Evolutionary conservation across 2,329 filamentous ascomycete genomes (phyloP), one percentile per base, ranked within the genome.

Genomic region (Penicillium sp.): DNA sequence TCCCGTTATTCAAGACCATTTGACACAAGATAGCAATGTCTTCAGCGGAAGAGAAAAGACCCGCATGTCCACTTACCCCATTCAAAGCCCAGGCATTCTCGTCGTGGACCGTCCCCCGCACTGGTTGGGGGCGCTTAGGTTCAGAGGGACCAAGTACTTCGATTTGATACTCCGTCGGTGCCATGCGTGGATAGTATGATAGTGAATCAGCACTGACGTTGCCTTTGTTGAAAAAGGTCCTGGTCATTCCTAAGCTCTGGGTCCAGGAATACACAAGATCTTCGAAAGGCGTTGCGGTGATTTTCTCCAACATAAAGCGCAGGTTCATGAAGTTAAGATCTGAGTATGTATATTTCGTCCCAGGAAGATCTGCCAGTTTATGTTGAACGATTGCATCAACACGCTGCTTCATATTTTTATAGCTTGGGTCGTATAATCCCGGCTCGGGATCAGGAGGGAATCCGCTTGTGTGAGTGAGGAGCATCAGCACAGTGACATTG

Each of bases 1-100:
- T 73, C 13, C 71, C 71, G 51, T 73, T 72, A 59, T 73, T 73
- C 14, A 72, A 62, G 33, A 74, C 68, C 71, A 73, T 74, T 54
- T 74, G 71, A 49, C 69, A 70, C 51, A 73, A 56, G 14, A 58
- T 62, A 3, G 71, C 69, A 19, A 64, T 64, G 51, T 73, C 71
- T 1, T 28, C 34, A 6, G 64, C 69, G 0, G 71, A 72, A 0
- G 71, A 72, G 53, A 74, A 74, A 7, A 74, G 58, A 1, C 71
- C 71, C 1, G 71, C 71, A 47, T 74, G 71, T 19, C 71, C 71
- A 6, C 69, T 68, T 6, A 74, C 68, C 10, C 71, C 71, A 34
- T 62, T 52, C 3, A 74, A 58, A 13, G 67, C 56, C 69, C 69
- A 74, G 14, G 71, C 65, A 33, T 74, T 74, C 52, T 74, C 71